Evolutionary conservation across 106 monocot genomes (phyloP), one percentile per base, ranked within the genome.

Genomic region (Triglochin maritima): DNA sequence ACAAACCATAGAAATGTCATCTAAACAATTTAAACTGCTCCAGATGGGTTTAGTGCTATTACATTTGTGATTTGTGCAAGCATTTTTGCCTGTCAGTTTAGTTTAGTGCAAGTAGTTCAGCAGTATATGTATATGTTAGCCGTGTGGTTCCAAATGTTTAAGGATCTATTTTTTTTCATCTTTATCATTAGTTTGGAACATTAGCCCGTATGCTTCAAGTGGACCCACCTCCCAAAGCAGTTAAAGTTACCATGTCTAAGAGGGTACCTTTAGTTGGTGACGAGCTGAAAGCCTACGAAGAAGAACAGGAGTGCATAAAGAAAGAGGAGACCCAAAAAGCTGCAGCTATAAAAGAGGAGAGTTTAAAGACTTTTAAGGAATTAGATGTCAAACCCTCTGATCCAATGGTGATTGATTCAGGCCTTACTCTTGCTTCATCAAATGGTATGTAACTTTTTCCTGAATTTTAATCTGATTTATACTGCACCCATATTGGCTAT

Each of bases 191-290:
- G 96, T 96, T 96, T 88, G 91, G 96, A 41, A 91, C 96, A 17
- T 79, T 96, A 46, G 91, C 96, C 59, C 90, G 96, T 51, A 96
- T 96, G 96, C 91, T 96, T 76, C 91, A 96, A 84, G 96, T 85
- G 56, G 96, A 96, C 74, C 96, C 96, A 56, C 96, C 96, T 14
- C 96, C 96, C 9, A 96, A 96, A 81, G 96, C 91, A 71, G 96
- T 96, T 47, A 96, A 96, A 57, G 96, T 96, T 72, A 88, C 74
- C 14, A 72, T 91, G 79, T 83, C 91, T 67, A 88, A 88, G 69
- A 88, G 96, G 67, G 73, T 96, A 74, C 96, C 91, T 56, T 83
- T 96, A 51, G 88, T 71, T 62, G 96, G 96, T 13, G 96, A 96
- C 57, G 96, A 91, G 68, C 71, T 96, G 64, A 91, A 86, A 79